phyloP scores from a whole-genome alignment of 1,139 yeast genomes.

The Petasospora fabianii region DNA sequence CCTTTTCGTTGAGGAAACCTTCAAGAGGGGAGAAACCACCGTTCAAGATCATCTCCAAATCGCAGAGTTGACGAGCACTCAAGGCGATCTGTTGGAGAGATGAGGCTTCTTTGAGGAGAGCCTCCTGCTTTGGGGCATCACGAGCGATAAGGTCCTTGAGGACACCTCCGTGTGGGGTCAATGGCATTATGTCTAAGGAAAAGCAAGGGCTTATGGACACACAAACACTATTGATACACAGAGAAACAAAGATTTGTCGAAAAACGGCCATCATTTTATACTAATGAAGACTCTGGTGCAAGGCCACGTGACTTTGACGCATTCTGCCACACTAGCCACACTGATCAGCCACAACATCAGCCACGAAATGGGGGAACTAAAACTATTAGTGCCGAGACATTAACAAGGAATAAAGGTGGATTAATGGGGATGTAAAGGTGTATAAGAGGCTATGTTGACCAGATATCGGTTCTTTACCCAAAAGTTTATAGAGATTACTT shows the following conservation, averaged over 20 bases:
- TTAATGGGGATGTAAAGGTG: no score
- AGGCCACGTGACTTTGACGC: conserved; percentile 2
- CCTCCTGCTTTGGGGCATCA: conserved; percentile 59
- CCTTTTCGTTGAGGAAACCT: conserved; percentile 80
- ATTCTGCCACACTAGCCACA: conserved; percentile 3
- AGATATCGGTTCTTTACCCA: no score
- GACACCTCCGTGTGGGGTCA: conserved; percentile 79
- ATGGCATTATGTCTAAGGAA: conserved; percentile 47
- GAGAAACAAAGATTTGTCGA: background rate
- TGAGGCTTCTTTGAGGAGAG: conserved; percentile 56
- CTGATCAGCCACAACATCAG: conserved; percentile 1
- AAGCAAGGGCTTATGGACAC: background rate
- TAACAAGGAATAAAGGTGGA: no score
- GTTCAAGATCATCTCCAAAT: conserved; percentile 81
- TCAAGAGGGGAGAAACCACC: conserved; percentile 94
- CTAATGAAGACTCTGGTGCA: background rate
- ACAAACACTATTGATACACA: background rate
- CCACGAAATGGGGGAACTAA: no score
- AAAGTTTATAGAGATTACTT: no score
- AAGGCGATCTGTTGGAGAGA: conserved; percentile 52
- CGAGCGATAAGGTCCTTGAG: conserved; percentile 83
- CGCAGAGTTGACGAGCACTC: conserved; percentile 90
- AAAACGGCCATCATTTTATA: background rate
- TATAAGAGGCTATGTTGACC: no score
- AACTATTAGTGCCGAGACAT: no score